Percentiles rank a stretch among this genome's conserved stretches.
phyloP scores from a whole-genome alignment of 2,329 filamentous ascomycete species.

The Paecilomyces niveus region DNA sequence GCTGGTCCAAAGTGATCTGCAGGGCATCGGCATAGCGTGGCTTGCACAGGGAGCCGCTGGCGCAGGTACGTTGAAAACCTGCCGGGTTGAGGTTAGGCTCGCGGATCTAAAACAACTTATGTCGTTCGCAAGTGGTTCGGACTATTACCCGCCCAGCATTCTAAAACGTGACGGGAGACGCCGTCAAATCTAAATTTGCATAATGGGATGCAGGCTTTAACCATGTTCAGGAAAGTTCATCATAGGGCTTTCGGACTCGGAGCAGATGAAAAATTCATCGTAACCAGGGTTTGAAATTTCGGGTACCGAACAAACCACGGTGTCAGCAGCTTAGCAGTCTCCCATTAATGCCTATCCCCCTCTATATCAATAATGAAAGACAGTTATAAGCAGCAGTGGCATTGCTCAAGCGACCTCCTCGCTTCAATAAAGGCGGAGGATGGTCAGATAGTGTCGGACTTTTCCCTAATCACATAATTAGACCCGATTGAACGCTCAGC shows the following conservation, averaged over 20 bases:
- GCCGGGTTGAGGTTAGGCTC: background rate
- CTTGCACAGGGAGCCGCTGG: background rate
- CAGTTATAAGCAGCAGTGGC: background rate
- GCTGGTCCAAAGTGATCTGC: background rate
- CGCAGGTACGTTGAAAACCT: background rate
- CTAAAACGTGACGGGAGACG: background rate
- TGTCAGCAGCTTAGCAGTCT: background rate
- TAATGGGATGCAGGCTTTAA: background rate
- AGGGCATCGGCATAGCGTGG: background rate
- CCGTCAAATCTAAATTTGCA: background rate
- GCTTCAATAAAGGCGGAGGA: background rate
- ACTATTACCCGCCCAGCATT: background rate
- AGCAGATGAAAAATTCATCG: background rate
- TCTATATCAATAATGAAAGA: background rate
- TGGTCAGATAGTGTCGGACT: background rate
- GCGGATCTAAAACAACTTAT: background rate
- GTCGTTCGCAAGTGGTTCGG: background rate
- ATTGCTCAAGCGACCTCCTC: background rate
- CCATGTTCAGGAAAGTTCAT: background rate
- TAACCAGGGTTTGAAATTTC: background rate
- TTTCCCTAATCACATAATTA: background rate
- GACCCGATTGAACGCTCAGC: background rate
- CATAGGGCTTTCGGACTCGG: background rate
- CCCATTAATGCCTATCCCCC: background rate
- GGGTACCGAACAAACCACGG: background rate